Base-by-base conservation (phyloP, 1,284 basidiomycete species). In the Cystobasidium slooffiae region DNA sequence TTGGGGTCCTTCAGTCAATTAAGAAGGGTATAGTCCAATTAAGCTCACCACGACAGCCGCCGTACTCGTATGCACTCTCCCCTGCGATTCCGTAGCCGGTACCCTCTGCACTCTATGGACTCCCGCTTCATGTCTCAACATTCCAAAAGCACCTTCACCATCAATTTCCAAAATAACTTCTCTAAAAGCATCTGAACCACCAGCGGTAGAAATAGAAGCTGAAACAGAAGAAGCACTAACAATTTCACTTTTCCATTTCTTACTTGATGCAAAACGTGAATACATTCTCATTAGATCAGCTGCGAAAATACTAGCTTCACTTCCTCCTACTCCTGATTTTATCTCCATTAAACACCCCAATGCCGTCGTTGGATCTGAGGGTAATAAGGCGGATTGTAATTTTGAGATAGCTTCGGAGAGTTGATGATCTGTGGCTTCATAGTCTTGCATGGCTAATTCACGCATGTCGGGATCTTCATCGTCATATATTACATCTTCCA, bases 41-140 rank as follows among this genome's bases (percentile, higher is more conserved):
- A n/a, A 7, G 82, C 89, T 77, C 78, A 94, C 94, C 68, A 96
- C 87, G 24, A 93, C 87, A 2, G 93, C 89, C 14, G 95, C 91
- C 0, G 96, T 97, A 79, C 93, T 95, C 0, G 94, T 97, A 80
- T 99, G 96, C 20, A 94, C 88, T 69, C 96, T 86, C 4, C 94
- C 94, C 68, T 88, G 88, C 0, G 89, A 86, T 78, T 97, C 94
- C 0, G 94, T 98, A 0, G 88, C 88, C 0, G 96, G 97, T 0
- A 99, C 91, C 37, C 97, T 84, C 84, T 99, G 96, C 0, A 99
- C 94, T 6, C 96, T 87, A 84, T 99, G 96, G 0, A 99, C 94
- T 4, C 96, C 97, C 72, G 91, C 94, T 82, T 99, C 96, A 88
- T 90, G 95, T 55, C 89, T 85, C 74, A 99, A 81, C 0, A 85